These are phyloP conservation scores for Monilinia aucupariae DNA, from an alignment of 2,329 filamentous ascomycete genomes.

Conservation along the genomic window DNA sequence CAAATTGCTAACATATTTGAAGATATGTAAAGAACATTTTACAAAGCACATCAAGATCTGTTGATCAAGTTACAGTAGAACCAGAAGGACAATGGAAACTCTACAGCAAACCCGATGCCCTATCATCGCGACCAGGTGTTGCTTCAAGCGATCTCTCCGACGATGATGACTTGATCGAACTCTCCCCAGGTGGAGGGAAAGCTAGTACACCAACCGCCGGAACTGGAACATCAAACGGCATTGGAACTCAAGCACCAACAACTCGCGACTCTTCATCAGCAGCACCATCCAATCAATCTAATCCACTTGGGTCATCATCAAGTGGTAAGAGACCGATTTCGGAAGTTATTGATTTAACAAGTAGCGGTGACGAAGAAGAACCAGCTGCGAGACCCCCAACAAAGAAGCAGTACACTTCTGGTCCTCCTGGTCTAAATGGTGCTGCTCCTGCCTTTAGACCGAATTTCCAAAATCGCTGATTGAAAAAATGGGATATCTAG, in stretches of 20 bases:
- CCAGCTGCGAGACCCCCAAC: slow-evolving; percentile 33
- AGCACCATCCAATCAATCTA: slow-evolving; percentile 13
- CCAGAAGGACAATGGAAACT: slow-evolving; percentile 73
- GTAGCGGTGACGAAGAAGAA: slow-evolving; percentile 48
- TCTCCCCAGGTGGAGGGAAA: slow-evolving; percentile 34
- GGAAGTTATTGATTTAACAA: slow-evolving; percentile 50
- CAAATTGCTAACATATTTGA: slow-evolving; percentile 19
- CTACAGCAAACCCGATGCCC: slow-evolving; percentile 25
- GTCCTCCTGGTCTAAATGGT: background rate
- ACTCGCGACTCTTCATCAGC: slow-evolving; percentile 37
- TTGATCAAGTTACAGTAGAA: slow-evolving; percentile 86
- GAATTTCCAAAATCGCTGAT: background rate
- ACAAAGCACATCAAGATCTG: slow-evolving; percentile 59
- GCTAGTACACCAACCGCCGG: slow-evolving; percentile 29
- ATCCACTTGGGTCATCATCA: slow-evolving; percentile 14
- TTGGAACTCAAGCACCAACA: slow-evolving; percentile 23
- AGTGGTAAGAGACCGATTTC: slow-evolving; percentile 41
- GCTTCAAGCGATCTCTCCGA: slow-evolving; percentile 29
- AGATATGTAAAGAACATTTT: slow-evolving; percentile 88
- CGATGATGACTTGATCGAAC: slow-evolving; percentile 48
- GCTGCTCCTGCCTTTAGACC: background rate
- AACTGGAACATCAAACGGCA: slow-evolving; percentile 23
- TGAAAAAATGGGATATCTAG: background rate
- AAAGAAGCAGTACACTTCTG: slow-evolving; percentile 31
- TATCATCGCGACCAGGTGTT: slow-evolving; percentile 25